Evolutionary conservation across 2,329 filamentous ascomycete genomes (phyloP).

Genomic region (Penicillium palitans): DNA sequence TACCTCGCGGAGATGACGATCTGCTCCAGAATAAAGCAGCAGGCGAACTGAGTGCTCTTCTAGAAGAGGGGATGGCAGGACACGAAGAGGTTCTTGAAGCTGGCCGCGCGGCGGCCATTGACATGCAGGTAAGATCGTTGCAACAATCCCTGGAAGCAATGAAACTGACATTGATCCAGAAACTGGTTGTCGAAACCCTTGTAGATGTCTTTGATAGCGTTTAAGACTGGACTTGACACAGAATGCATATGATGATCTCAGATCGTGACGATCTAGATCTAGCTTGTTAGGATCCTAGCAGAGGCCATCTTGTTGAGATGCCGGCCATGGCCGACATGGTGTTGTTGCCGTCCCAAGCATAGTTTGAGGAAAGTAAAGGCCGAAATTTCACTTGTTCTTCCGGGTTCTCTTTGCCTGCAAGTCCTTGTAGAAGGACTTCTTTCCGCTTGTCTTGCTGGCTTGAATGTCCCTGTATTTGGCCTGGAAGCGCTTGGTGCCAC

Average conservation of each 20-base stretch:
- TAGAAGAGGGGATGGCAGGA: constrained; percentile 61
- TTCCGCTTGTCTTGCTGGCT: constrained; percentile 77
- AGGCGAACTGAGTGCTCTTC: constrained; percentile 54
- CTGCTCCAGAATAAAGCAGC: constrained; percentile 53
- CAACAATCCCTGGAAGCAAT: neutral
- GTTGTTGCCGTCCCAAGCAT: neutral
- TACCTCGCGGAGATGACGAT: constrained; percentile 58
- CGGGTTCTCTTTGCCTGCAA: constrained; percentile 60
- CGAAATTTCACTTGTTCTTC: constrained; percentile 26
- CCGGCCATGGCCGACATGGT: neutral
- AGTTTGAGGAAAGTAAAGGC: neutral
- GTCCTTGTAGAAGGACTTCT: constrained; percentile 84
- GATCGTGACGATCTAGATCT: neutral
- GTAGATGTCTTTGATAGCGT: constrained; percentile 29
- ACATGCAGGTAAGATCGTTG: constrained; percentile 57
- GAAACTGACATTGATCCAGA: constrained; percentile 32
- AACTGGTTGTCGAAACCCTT: constrained; percentile 38
- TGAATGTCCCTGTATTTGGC: constrained; percentile 86
- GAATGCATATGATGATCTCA: neutral
- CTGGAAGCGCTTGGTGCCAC: constrained; percentile 71
- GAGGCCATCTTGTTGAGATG: neutral
- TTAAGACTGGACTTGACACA: constrained; percentile 1
- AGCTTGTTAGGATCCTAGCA: neutral
- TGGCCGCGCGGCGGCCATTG: constrained; percentile 58
- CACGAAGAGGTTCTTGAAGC: constrained; percentile 67